These are phyloP conservation scores for Diaporthe citrichinensis DNA, from an alignment of 2,329 filamentous ascomycete genomes.

Conservation along the genomic window DNA sequence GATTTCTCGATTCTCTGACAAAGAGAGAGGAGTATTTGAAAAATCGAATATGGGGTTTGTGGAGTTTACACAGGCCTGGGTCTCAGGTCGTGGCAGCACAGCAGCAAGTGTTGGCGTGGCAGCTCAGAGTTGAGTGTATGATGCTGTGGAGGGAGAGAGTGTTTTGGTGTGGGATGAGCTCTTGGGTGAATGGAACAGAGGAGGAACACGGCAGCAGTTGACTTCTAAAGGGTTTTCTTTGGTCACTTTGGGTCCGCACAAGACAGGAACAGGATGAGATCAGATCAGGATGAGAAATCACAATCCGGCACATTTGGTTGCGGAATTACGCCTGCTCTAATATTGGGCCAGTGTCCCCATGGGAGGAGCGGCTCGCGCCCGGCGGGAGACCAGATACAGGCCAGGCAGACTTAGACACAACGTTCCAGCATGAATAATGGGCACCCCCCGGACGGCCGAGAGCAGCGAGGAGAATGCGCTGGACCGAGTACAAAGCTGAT, in stretches of 20 bases:
- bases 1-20: slow-evolving; percentile 4
- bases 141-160: neutral
- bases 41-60: slow-evolving; percentile 25
- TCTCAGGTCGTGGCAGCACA: neutral
- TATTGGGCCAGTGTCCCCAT: slow-evolving; percentile 10
- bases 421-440: slow-evolving; percentile 35
- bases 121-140: neutral
- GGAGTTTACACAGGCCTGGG: slow-evolving; percentile 12
- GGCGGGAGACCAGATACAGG: slow-evolving; percentile 15
- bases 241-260: slow-evolving; percentile 35
- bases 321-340: slow-evolving; percentile 37
- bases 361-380: slow-evolving; percentile 20
- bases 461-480: slow-evolving; percentile 20
- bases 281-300: slow-evolving; percentile 31
- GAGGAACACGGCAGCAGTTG: neutral
- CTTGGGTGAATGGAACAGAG: neutral
- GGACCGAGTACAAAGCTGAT: slow-evolving; percentile 32
- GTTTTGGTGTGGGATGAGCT: neutral
- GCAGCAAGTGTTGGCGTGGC: slow-evolving; percentile 16
- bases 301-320: slow-evolving; percentile 30
- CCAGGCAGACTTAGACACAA: slow-evolving; percentile 6
- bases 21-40: slow-evolving; percentile 23
- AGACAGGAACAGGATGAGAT: slow-evolving; percentile 23
- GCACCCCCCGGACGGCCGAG: slow-evolving; percentile 14
- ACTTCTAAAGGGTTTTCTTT: slow-evolving; percentile 7